Evolutionary conservation across 441 rosid species (phyloP), one percentile per base, ranked within the genome.

Genomic region (Daphne laureola): DNA sequence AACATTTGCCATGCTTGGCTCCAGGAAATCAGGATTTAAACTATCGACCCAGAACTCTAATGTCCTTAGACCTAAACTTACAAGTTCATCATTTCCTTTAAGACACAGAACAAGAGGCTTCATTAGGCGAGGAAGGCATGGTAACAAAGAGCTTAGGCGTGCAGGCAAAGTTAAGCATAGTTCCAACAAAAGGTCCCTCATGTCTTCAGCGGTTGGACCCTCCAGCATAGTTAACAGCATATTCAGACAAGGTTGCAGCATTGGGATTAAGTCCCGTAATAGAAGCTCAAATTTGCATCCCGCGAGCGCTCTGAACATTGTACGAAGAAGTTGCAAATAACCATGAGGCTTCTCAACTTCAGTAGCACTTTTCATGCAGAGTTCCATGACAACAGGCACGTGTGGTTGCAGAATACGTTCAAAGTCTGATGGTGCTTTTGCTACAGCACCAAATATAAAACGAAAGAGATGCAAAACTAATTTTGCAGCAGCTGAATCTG

Each of bases 1-100:
- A 40, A 90, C 96, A 75, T 80, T 87, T 46, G 94, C 96, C 98
- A 94, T 94, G 63, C 94, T 90, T 27, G 98, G 94, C 72, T 94
- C 99, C 67, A 94, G 69, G 73, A 90, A 94, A 63, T 90, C 99
- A 44, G 99, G 99, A 81, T 94, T 90, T 58, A 94, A 76, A 73
- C 96, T 90, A 68, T 90, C 99, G 14, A 94, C 96, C 99, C 99
- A 94, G 73, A 94, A 94, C 70, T 94, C 99, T 50, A 94, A 91
- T 48, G 98, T 90, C 69, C 94, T 86, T 70, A 94, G 70, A 70
- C 96, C 94, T 60, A 90, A 67, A 75, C 83, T 77, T 61, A 94
- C 94, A 59, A 94, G 84, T 52, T 90, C 99, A 81, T 87, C 85
- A 67, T 73, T 84, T 72, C 96, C 96, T 62, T 83, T 86, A 46